These are phyloP conservation scores for Aspergillus terreus DNA, from an alignment of 2,329 filamentous ascomycete genomes.

Conservation along the genomic window DNA sequence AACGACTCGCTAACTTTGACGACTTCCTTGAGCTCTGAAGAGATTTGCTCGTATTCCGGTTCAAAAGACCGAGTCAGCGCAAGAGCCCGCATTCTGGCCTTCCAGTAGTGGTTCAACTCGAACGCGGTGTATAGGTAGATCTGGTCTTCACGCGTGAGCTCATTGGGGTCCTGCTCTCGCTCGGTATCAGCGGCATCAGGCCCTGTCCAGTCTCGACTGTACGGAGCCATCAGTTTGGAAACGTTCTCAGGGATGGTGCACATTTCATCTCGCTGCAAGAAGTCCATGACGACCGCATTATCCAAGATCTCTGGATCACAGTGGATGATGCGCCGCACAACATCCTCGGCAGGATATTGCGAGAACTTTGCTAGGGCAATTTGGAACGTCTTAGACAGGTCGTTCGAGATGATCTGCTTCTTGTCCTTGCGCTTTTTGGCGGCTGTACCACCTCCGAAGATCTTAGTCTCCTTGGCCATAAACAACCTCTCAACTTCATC, in stretches of 20 bases:
- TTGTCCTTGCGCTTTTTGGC: constrained; percentile 82
- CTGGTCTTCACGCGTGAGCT: constrained; percentile 92
- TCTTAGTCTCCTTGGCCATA: constrained; percentile 93
- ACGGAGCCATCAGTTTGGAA: constrained; percentile 86
- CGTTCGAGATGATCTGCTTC: constrained; percentile 92
- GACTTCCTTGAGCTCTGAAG: constrained; percentile 78
- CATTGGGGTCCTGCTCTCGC: constrained; percentile 79
- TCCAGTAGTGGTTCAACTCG: constrained; percentile 97
- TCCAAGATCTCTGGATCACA: constrained; percentile 87
- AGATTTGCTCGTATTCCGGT: constrained; percentile 86
- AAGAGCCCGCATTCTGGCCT: constrained; percentile 90
- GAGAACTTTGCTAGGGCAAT: constrained; percentile 94
- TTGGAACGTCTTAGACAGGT: constrained; percentile 85
- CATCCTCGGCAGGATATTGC: constrained; percentile 73
- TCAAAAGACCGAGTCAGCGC: constrained; percentile 80
- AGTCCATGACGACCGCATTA: constrained; percentile 92
- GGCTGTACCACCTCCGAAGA: constrained; percentile 62
- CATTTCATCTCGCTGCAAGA: constrained; percentile 86
- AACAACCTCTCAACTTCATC: constrained; percentile 98
- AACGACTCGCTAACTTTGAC: constrained; percentile 83
- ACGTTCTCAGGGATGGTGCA: constrained; percentile 90
- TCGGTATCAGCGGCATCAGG: constrained; percentile 72
- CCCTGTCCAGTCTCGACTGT: constrained; percentile 94
- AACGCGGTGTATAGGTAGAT: constrained; percentile 91
- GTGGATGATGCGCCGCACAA: constrained; percentile 91